Conservation (phyloP, 202 grass and related monocot genomes). For the Musa balbisiana region DNA sequence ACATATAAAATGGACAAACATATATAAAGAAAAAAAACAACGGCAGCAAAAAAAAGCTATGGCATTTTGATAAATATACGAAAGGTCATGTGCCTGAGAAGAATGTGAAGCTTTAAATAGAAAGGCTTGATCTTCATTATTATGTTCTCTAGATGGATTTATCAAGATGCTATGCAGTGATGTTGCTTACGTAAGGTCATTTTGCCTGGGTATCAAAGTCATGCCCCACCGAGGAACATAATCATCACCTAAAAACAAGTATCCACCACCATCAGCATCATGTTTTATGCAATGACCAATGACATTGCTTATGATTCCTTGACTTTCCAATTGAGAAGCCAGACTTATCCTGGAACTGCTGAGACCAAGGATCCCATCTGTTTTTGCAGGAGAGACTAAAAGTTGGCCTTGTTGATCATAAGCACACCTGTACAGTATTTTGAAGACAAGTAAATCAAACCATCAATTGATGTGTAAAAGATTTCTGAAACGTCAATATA, state of each 20-base stretch:
- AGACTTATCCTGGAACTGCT: conserved; percentile 54
- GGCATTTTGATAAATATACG: too few species aligned
- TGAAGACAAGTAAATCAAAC: neutral
- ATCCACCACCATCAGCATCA: conserved; percentile 51
- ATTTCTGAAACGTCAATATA: neutral
- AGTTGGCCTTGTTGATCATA: conserved; percentile 78
- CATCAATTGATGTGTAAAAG: neutral
- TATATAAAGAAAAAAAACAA: too few species aligned
- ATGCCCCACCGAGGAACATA: conserved; percentile 74
- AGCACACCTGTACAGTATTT: conserved; percentile 44
- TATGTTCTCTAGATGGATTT: conserved; percentile 4
- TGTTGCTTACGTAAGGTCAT: conserved; percentile 60
- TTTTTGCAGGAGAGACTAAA: conserved; percentile 40
- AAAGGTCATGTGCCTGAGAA: neutral
- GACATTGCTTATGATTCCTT: conserved; percentile 62
- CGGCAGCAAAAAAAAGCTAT: too few species aligned
- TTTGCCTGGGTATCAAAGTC: conserved; percentile 65
- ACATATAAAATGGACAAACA: too few species aligned
- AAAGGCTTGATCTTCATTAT: neutral
- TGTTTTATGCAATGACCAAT: conserved; percentile 61
- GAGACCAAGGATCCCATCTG: conserved; percentile 76
- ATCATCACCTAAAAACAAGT: conserved; percentile 78
- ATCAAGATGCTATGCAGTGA: conserved; percentile 1
- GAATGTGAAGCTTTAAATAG: neutral
- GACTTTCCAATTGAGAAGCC: conserved; percentile 55